A percentile compares a stretch with the other conserved stretches of the same genome.
These are phyloP conservation scores for Eleusine indica DNA, from an alignment of 176 grass and related monocot genomes.

Conservation along the genomic window DNA sequence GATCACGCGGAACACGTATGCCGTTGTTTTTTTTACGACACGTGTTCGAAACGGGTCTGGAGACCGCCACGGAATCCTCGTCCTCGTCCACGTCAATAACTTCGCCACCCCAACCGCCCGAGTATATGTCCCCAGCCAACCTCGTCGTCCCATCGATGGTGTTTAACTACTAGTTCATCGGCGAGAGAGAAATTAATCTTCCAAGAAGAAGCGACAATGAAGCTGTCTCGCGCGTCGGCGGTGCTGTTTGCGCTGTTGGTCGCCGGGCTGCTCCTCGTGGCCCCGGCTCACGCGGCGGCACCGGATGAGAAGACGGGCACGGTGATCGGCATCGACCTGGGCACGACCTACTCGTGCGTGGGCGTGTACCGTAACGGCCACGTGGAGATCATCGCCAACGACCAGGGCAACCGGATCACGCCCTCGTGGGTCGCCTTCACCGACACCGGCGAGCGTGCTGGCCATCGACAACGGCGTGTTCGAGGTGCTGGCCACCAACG, in stretches of 20 bases:
- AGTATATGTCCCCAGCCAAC: background rate
- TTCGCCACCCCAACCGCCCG: background rate
- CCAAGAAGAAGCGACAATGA: background rate
- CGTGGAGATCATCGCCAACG: constrained; percentile 67
- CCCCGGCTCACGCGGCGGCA: background rate
- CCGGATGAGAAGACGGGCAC: constrained; percentile 18
- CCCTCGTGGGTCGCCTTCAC: constrained; percentile 66
- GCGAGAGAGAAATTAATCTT: background rate
- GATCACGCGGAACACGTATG: background rate
- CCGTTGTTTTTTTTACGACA: background rate
- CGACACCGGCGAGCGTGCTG: constrained; percentile 3
- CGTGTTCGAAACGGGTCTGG: background rate
- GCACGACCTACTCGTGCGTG: constrained; percentile 76
- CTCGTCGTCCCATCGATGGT: too few species aligned
- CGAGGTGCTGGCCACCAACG: too few species aligned
- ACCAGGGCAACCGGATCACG: constrained; percentile 68
- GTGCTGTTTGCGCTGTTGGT: background rate
- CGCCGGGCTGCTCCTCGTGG: background rate
- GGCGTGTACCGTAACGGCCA: constrained; percentile 70
- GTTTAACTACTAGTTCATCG: background rate
- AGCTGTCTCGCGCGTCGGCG: background rate
- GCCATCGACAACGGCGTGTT: too few species aligned
- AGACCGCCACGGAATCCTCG: background rate
- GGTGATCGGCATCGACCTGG: constrained; percentile 71
- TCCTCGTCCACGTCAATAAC: background rate